Percentiles rank a stretch among this genome's conserved stretches.
Conservation (phyloP, 352 stramenopile genomes). For the Elongisporangium undulatum region DNA sequence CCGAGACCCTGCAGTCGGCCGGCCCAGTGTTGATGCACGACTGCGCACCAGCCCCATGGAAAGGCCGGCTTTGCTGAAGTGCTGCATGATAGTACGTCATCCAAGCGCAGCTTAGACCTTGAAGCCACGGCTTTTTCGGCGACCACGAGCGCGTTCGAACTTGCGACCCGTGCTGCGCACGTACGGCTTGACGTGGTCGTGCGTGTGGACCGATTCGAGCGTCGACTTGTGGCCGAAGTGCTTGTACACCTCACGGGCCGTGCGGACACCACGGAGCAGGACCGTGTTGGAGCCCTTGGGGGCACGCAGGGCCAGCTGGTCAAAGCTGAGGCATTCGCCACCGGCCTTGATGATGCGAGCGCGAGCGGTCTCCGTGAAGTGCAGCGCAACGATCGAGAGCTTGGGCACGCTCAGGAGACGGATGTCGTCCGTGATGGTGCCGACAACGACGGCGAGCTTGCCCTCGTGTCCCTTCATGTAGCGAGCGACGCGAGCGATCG, state of each 20-base stretch:
- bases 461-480: slow-evolving; percentile 99
- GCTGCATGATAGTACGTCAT: slow-evolving; percentile 4
- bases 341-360: slow-evolving; percentile 97
- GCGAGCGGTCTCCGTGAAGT: slow-evolving; percentile 97
- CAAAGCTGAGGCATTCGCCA: slow-evolving; percentile 99
- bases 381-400: slow-evolving; percentile 95
- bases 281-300: slow-evolving; percentile 98
- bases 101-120: slow-evolving; percentile 93
- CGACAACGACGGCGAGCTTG: slow-evolving; percentile 98
- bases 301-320: slow-evolving; percentile 97
- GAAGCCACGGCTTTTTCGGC: slow-evolving; percentile 98
- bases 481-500: slow-evolving; percentile 92
- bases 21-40: background rate
- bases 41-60: slow-evolving; percentile 1
- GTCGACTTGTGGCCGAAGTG: slow-evolving; percentile 98
- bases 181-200: slow-evolving; percentile 98
- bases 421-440: slow-evolving; percentile 99
- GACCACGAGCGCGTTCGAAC: slow-evolving; percentile 99
- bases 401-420: slow-evolving; percentile 96
- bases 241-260: slow-evolving; percentile 95
- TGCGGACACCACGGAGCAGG: slow-evolving; percentile 97
- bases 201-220: slow-evolving; percentile 97
- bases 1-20: slow-evolving; percentile 2
- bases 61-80: slow-evolving; percentile 3
- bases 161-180: slow-evolving; percentile 99